These are phyloP conservation scores for Komagataea norvegica DNA, from an alignment of 1,139 yeast species.

Conservation along the genomic window DNA sequence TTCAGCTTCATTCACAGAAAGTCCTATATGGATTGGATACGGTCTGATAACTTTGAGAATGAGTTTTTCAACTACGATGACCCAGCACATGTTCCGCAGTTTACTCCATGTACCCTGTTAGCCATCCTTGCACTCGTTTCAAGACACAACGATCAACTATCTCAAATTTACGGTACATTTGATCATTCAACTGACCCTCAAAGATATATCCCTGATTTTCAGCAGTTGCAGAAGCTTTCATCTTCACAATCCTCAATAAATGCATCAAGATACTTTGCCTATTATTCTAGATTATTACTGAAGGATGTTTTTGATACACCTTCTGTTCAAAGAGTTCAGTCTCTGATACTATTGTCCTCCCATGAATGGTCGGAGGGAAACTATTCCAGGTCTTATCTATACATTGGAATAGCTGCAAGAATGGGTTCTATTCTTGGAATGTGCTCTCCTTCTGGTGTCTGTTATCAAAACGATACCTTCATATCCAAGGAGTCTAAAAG, in stretches of 20 bases:
- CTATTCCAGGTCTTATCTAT: constrained; percentile 35
- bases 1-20: constrained; percentile 13
- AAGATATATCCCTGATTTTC: constrained; percentile 26
- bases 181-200: constrained; percentile 30
- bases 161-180: constrained; percentile 32
- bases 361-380: constrained; percentile 43
- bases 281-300: constrained; percentile 35
- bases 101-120: constrained; percentile 31
- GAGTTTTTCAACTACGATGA: constrained; percentile 17
- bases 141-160: constrained; percentile 31
- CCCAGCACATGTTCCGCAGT: constrained; percentile 12
- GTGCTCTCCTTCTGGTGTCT: constrained; percentile 24
- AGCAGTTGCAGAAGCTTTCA: background rate
- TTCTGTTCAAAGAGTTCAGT: constrained; percentile 36
- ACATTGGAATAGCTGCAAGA: constrained; percentile 39
- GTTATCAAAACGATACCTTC: constrained; percentile 19
- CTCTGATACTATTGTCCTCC: constrained; percentile 34
- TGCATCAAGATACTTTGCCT: constrained; percentile 38
- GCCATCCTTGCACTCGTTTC: constrained; percentile 37
- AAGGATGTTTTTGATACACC: constrained; percentile 38
- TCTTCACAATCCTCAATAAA: constrained; percentile 25
- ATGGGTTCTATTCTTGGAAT: constrained; percentile 38
- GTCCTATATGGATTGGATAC: constrained; percentile 11
- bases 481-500: constrained; percentile 33
- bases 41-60: constrained; percentile 8